phyloP scores from a whole-genome alignment of 306 rosid species.

The Cyclanthera cordifolia region DNA sequence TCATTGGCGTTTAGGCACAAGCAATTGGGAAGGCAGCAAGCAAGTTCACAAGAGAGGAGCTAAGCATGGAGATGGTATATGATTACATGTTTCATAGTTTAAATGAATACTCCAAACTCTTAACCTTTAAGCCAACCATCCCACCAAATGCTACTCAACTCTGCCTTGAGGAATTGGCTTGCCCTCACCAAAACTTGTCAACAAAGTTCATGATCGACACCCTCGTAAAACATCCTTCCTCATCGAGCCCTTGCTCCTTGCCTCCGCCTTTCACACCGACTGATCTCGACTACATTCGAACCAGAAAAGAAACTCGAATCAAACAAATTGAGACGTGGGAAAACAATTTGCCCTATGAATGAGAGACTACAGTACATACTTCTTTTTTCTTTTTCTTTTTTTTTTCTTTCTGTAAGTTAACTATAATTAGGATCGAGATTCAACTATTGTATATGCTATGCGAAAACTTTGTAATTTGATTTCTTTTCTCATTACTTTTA shows the following conservation, averaged over 20 bases:
- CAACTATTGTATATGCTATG: no score
- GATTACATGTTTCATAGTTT: conserved; percentile 74
- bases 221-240: conserved; percentile 45
- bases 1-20: conserved; percentile 31
- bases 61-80: conserved; percentile 62
- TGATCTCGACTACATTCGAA: conserved; percentile 23
- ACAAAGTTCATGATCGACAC: conserved; percentile 52
- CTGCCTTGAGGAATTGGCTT: conserved; percentile 59
- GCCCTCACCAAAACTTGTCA: conserved; percentile 23
- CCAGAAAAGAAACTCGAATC: conserved; percentile 29
- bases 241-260: conserved; percentile 41
- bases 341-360: neutral
- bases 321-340: conserved; percentile 41
- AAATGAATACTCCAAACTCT: conserved; percentile 47
- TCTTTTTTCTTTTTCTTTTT: no score
- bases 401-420: no score
- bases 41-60: conserved; percentile 40
- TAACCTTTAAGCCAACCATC: conserved; percentile 42
- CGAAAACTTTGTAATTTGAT: neutral
- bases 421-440: no score
- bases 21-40: conserved; percentile 53
- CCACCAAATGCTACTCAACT: conserved; percentile 41
- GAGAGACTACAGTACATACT: no score
- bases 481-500: neutral
- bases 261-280: conserved; percentile 53